Evolutionary conservation across 31 red algal genomes (phyloP), one percentile per base, ranked within the genome.

Genomic region (Asparagopsis taxiformis): DNA sequence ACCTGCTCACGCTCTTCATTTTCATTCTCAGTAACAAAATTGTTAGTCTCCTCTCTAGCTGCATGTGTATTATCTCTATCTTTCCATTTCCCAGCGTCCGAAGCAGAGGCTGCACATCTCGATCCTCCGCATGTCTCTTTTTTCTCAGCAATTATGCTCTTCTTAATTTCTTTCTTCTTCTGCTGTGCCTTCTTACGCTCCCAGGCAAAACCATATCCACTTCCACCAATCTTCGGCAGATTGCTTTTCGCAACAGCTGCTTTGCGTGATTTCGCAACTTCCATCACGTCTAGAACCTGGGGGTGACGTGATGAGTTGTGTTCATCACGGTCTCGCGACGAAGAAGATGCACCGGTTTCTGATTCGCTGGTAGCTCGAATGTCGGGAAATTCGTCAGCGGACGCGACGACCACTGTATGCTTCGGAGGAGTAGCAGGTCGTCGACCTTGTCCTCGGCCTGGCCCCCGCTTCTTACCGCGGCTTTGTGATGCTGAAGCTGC

Each of bases 141-240:
- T 21, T 33, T 52, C 2, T 72, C 33, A 2, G 6, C 3, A 26
- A 41, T 56, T 34, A 72, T 36, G 20, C 68, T 72, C 50, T 33
- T 65, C 46, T 85, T 85, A 50, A 85, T 85, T 41, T 85, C 63
- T 61, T 51, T 68, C 54, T 58, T 74, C 39, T 85, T 74, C 61
- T 74, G 60, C 51, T 68, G 59, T n/a, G 52, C 81, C 41, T 75
- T 85, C 70, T 85, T 85, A 37, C 81, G 59, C 7, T 85, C 81
- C 81, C 81, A 85, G 3, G 81, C 81, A 54, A 85, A 85, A 29
- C 81, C 81, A 62, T 75, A 85, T 3, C 81, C 70, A 30, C 81
- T 58, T 9, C 57, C 70, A 28, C 70, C 81, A 29, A 85, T 34
- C 59, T 75, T 85, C 37, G 85, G 85, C 48, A 89, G 55, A 21